These are phyloP conservation scores for Diutina rugosa DNA, from an alignment of 1,139 yeast genomes.

Conservation along the genomic window DNA sequence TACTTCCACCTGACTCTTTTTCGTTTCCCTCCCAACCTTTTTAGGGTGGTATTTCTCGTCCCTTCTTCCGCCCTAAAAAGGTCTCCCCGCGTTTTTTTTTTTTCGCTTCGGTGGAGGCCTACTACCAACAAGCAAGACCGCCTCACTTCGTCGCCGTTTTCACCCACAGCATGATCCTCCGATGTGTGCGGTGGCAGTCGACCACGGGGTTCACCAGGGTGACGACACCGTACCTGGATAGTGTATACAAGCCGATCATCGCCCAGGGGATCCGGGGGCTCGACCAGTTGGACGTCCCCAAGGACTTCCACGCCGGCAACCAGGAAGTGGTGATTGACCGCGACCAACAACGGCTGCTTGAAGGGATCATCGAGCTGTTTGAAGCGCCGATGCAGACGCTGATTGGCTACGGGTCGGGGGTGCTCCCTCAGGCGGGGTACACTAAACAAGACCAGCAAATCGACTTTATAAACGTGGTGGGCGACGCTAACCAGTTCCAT, in stretches of 20 bases:
- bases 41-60: no score
- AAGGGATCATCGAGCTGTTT: background rate
- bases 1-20: no score
- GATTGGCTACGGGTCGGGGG: constrained; percentile 92
- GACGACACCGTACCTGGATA: constrained; percentile 1
- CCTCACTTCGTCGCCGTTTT: background rate
- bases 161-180: background rate
- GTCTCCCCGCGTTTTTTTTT: no score
- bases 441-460: constrained; percentile 48
- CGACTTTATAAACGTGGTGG: constrained; percentile 79
- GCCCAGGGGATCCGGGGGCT: background rate
- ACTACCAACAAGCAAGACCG: background rate
- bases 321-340: constrained; percentile 1
- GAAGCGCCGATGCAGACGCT: background rate
- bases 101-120: no score
- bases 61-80: no score
- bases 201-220: background rate
- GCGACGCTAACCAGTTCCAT: constrained; percentile 67
- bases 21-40: no score
- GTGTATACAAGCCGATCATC: background rate
- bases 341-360: background rate
- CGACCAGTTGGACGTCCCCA: background rate
- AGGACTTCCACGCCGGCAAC: constrained; percentile 1
- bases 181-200: constrained; percentile 1
- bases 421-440: constrained; percentile 64